These are phyloP conservation scores for Taxillus chinensis DNA, from an alignment of 164 flowering plant genomes.

Conservation along the genomic window DNA sequence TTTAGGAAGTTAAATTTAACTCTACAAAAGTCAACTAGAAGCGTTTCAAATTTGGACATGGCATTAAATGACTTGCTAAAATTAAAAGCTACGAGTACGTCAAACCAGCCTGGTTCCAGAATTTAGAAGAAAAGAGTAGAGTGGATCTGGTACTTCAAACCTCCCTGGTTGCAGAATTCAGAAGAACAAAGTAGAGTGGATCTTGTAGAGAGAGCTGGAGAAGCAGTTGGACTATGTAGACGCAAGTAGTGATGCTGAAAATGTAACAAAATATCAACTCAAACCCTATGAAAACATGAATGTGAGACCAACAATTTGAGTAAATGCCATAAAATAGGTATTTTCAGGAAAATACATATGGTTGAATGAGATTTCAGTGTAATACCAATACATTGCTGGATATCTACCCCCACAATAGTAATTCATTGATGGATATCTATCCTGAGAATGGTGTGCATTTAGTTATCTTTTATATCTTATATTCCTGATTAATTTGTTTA, in stretches of 20 bases:
- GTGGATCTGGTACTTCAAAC: constrained; percentile 49
- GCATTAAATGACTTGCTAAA: background rate
- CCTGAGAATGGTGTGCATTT: too few species aligned
- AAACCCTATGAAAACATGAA: too few species aligned
- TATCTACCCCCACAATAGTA: too few species aligned
- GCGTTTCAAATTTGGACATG: background rate
- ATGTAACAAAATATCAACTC: background rate
- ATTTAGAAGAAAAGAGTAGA: constrained; percentile 43
- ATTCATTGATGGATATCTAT: too few species aligned
- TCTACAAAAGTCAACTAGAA: background rate
- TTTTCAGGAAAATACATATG: too few species aligned
- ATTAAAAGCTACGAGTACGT: constrained; percentile 3
- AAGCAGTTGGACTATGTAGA: constrained; percentile 53
- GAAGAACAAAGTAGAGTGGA: constrained; percentile 50
- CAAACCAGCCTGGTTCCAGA: constrained; percentile 51
- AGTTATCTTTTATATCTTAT: too few species aligned
- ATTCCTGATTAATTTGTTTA: too few species aligned
- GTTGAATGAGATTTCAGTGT: too few species aligned
- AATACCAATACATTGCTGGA: too few species aligned
- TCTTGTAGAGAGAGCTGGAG: constrained; percentile 51
- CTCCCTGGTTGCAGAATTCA: constrained; percentile 51
- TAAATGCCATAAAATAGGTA: too few species aligned
- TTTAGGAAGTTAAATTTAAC: background rate
- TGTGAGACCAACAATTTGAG: too few species aligned
- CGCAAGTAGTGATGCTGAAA: constrained; percentile 59